Percentiles rank a stretch among this genome's conserved stretches.
These are phyloP conservation scores for Vitellaria paradoxa DNA, from an alignment of 179 eudicot genomes.

Conservation along the genomic window DNA sequence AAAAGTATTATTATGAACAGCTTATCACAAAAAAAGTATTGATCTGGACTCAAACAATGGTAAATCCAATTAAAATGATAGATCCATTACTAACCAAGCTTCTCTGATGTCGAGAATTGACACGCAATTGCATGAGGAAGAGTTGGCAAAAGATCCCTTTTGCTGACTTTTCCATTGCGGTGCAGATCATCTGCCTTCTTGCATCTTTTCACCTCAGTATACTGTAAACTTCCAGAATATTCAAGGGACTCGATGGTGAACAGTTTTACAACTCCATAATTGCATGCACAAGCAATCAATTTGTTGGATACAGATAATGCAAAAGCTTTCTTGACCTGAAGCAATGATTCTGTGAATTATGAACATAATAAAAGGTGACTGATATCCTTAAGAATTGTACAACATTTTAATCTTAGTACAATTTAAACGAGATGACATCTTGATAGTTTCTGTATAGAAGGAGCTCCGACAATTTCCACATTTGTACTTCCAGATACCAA, in stretches of 20 bases:
- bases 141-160: constrained; percentile 21
- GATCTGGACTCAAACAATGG: not conserved
- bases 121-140: constrained; percentile 64
- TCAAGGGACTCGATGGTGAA: constrained; percentile 29
- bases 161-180: constrained; percentile 11
- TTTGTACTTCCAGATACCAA: not conserved
- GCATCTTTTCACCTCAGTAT: constrained; percentile 26
- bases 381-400: constrained; percentile 7
- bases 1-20: not conserved
- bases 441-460: not conserved
- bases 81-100: constrained; percentile 43
- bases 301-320: constrained; percentile 41
- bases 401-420: not conserved
- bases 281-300: constrained; percentile 66
- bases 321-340: constrained; percentile 52
- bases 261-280: constrained; percentile 52
- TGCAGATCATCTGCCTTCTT: constrained; percentile 18
- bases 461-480: not conserved
- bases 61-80: not conserved
- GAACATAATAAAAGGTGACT: not conserved
- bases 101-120: constrained; percentile 38
- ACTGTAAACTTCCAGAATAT: constrained; percentile 41
- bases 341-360: not conserved
- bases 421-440: not conserved
- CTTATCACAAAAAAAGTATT: too few species aligned